Conservation (phyloP, 495 filamentous ascomycete genomes). For the Rhypophila decipiens region DNA sequence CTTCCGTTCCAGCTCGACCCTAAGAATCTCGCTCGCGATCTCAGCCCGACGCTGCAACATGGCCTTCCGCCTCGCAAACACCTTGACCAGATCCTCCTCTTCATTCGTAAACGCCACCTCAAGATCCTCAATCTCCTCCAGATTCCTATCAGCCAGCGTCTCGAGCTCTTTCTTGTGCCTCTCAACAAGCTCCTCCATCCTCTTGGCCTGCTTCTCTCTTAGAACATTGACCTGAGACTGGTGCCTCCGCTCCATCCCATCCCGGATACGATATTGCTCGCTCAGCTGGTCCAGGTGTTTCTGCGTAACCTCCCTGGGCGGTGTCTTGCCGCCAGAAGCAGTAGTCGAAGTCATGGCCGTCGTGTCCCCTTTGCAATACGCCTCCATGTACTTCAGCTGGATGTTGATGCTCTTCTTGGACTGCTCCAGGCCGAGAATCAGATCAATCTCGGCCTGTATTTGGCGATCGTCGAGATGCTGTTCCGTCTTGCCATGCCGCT, state of each 20-base stretch:
- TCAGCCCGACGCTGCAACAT: slow-evolving; percentile 53
- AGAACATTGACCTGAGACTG: slow-evolving; percentile 72
- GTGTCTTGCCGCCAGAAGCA: slow-evolving; percentile 15
- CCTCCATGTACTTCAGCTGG: slow-evolving; percentile 72
- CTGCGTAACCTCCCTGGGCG: slow-evolving; percentile 48
- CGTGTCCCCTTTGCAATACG: slow-evolving; percentile 55
- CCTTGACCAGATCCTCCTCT: slow-evolving; percentile 40
- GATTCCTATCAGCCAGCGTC: slow-evolving; percentile 44
- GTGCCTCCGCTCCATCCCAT: slow-evolving; percentile 65
- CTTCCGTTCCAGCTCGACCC: slow-evolving; percentile 50
- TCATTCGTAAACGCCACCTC: slow-evolving; percentile 51
- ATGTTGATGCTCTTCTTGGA: slow-evolving; percentile 56
- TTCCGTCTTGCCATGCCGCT: slow-evolving; percentile 45
- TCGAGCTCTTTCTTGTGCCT: slow-evolving; percentile 61
- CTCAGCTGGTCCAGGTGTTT: slow-evolving; percentile 56
- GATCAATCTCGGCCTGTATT: slow-evolving; percentile 62
- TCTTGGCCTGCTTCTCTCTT: slow-evolving; percentile 65
- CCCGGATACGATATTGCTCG: slow-evolving; percentile 62
- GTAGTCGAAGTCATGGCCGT: not conserved
- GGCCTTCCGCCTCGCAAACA: slow-evolving; percentile 45
- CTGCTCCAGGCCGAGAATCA: slow-evolving; percentile 43
- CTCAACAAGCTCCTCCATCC: slow-evolving; percentile 57
- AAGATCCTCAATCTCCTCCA: slow-evolving; percentile 47
- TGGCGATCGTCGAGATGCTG: slow-evolving; percentile 67
- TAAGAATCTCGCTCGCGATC: slow-evolving; percentile 57